phyloP scores from a whole-genome alignment of 2,329 filamentous ascomycete genomes.

The Chrysoporthe cubensis region DNA sequence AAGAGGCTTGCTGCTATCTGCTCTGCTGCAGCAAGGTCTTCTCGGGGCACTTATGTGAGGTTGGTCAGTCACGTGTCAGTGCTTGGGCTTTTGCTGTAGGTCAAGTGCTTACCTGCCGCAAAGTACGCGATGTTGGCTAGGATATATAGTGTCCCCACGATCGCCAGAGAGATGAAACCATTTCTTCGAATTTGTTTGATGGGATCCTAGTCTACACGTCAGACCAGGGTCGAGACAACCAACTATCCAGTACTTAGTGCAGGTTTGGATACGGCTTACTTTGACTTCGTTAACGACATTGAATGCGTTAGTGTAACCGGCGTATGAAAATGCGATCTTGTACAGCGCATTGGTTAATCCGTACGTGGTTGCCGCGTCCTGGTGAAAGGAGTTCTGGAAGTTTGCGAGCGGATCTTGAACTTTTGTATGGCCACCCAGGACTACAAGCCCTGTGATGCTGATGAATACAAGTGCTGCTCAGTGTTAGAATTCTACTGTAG shows the following conservation, averaged over 20 bases:
- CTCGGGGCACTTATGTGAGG: slow-evolving; percentile 47
- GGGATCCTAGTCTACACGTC: slow-evolving; percentile 50
- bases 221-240: neutral
- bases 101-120: slow-evolving; percentile 42
- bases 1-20: slow-evolving; percentile 60
- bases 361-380: slow-evolving; percentile 48
- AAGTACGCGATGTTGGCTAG: slow-evolving; percentile 65
- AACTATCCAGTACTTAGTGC: no score
- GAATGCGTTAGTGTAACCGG: slow-evolving; percentile 62
- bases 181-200: slow-evolving; percentile 57
- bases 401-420: slow-evolving; percentile 56
- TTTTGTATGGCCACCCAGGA: slow-evolving; percentile 58
- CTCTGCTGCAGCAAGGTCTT: slow-evolving; percentile 53
- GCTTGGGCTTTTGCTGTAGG: neutral
- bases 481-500: neutral
- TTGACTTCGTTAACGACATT: slow-evolving; percentile 64
- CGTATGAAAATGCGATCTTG: slow-evolving; percentile 62
- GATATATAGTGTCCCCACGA: slow-evolving; percentile 59
- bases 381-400: slow-evolving; percentile 56
- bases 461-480: slow-evolving; percentile 55
- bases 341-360: slow-evolving; percentile 62
- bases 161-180: slow-evolving; percentile 51
- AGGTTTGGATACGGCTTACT: slow-evolving; percentile 2
- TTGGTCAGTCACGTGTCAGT: neutral
- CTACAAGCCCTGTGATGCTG: slow-evolving; percentile 60